Evolutionary conservation across 768 basidiomycete genomes (phyloP).

Genomic region (Obba rivulosa): DNA sequence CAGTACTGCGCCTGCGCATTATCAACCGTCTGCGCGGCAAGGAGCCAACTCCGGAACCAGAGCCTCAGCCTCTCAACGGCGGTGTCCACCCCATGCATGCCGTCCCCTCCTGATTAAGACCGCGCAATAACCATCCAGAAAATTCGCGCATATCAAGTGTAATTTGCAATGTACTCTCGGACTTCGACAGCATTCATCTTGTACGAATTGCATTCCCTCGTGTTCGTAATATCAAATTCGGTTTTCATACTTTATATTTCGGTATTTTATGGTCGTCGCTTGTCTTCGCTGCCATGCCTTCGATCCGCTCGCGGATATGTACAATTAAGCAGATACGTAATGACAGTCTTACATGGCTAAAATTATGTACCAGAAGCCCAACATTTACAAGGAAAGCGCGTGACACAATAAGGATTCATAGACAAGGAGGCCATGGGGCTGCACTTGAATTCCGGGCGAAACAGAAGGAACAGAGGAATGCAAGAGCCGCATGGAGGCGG

Average conservation of each 20-base stretch:
- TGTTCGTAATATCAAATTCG: not conserved
- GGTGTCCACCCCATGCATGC: not conserved
- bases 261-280: too few relatives aligned
- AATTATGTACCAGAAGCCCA: slow-evolving; percentile 7
- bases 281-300: not conserved
- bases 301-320: slow-evolving; percentile 12
- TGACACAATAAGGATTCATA: slow-evolving; percentile 3
- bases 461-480: slow-evolving; percentile 15
- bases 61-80: slow-evolving; percentile 11
- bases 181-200: too few relatives aligned
- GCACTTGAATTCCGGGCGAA: not conserved
- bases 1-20: slow-evolving; percentile 58
- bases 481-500: slow-evolving; percentile 25
- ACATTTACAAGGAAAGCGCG: slow-evolving; percentile 6
- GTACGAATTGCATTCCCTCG: too few relatives aligned
- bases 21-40: slow-evolving; percentile 54
- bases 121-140: too few relatives aligned
- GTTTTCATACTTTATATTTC: too few relatives aligned
- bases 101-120: too few relatives aligned
- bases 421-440: not conserved
- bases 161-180: too few relatives aligned
- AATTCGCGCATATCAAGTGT: too few relatives aligned
- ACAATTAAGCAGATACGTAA: slow-evolving; percentile 14
- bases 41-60: slow-evolving; percentile 50
- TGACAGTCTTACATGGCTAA: slow-evolving; percentile 3